Evolutionary conservation across 768 basidiomycete species (phyloP).

Genomic region (Termitomyces sp.): DNA sequence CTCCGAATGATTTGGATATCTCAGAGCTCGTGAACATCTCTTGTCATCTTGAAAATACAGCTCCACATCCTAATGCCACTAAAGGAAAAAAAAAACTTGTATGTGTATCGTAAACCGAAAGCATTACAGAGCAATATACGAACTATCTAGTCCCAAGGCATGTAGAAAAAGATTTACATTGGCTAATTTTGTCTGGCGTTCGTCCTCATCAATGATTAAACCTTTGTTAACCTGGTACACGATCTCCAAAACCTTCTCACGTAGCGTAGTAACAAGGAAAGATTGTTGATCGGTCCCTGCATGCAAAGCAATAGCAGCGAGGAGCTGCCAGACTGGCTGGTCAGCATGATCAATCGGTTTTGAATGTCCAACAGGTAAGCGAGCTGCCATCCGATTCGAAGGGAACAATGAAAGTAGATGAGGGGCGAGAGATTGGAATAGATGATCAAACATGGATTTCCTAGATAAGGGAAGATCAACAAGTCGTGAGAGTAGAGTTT

Average conservation of each 20-base stretch:
- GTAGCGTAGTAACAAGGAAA: constrained; percentile 72
- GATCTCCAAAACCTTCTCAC: constrained; percentile 92
- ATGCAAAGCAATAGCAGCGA: constrained; percentile 83
- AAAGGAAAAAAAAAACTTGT: background rate
- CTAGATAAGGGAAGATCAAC: constrained; percentile 32
- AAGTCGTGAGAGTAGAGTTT: background rate
- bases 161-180: constrained; percentile 93
- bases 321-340: constrained; percentile 93
- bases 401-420: constrained; percentile 84
- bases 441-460: constrained; percentile 83
- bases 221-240: constrained; percentile 76
- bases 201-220: constrained; percentile 66
- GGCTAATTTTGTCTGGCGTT: constrained; percentile 69
- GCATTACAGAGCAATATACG: constrained; percentile 59
- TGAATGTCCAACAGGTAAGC: constrained; percentile 26
- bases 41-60: background rate
- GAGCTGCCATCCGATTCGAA: constrained; percentile 63
- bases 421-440: constrained; percentile 76
- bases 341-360: constrained; percentile 62
- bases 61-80: background rate
- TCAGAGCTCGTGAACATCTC: too few species aligned
- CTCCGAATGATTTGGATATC: too few species aligned
- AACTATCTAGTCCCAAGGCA: constrained; percentile 63
- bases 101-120: constrained; percentile 8
- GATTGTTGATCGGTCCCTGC: constrained; percentile 87